phyloP scores from a whole-genome alignment of 495 filamentous ascomycete species.

The Penicillium cinerascens region DNA sequence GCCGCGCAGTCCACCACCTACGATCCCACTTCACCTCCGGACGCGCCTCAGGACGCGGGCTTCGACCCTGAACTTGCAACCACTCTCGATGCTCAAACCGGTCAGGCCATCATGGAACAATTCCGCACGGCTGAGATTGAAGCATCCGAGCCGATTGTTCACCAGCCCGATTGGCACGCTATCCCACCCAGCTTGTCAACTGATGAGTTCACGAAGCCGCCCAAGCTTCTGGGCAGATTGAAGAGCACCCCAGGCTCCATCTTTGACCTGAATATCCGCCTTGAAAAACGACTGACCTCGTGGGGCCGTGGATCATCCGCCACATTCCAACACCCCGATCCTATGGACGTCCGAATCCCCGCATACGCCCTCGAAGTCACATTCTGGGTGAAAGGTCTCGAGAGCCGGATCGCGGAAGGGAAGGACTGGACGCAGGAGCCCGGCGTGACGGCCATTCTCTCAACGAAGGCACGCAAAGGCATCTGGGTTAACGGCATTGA shows the following conservation, averaged over 20 bases:
- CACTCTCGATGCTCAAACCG: conserved; percentile 43
- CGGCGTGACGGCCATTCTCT: conserved; percentile 60
- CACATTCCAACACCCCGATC: conserved; percentile 56
- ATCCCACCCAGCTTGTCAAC: conserved; percentile 1
- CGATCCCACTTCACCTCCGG: not conserved
- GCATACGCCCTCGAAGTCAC: conserved; percentile 77
- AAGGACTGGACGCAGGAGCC: conserved; percentile 55
- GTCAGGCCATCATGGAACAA: conserved; percentile 31
- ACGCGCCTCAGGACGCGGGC: not conserved
- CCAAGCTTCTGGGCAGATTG: conserved; percentile 42
- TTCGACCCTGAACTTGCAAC: conserved; percentile 37
- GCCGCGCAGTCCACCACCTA: conserved; percentile 15
- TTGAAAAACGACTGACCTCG: conserved; percentile 62
- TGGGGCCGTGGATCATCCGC: conserved; percentile 69
- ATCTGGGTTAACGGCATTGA: conserved; percentile 69
- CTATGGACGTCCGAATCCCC: conserved; percentile 64
- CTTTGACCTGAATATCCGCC: conserved; percentile 53
- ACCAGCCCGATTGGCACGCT: conserved; percentile 11
- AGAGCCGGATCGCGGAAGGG: conserved; percentile 48
- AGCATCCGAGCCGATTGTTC: conserved; percentile 21
- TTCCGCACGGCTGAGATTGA: conserved; percentile 17
- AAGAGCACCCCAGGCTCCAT: conserved; percentile 43
- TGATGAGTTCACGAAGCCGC: conserved; percentile 33
- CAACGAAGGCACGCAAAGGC: conserved; percentile 64
- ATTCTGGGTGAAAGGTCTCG: conserved; percentile 64